Evolutionary conservation across 176 grass and related monocot genomes (phyloP).

Genomic region (Pontederia crassipes): DNA sequence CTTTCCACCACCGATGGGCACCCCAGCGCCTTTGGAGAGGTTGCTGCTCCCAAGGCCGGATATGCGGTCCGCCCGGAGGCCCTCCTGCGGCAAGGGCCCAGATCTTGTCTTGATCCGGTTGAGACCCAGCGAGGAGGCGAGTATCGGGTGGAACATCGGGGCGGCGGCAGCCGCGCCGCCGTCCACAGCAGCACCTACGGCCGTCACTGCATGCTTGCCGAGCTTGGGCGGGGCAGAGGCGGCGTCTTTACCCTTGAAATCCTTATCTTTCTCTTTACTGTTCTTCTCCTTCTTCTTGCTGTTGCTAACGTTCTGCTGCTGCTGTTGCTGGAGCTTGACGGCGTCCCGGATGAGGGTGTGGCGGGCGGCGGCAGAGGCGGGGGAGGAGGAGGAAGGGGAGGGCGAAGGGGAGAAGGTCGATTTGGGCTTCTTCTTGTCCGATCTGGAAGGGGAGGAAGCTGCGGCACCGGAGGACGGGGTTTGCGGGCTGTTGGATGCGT

Average conservation of each 20-base stretch:
- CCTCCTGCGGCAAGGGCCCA: conserved; percentile 93
- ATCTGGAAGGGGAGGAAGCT: conserved; percentile 21
- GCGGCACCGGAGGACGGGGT: conserved; percentile 40
- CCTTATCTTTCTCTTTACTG: conserved; percentile 13
- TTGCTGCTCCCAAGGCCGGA: conserved; percentile 70
- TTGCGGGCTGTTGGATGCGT: conserved; percentile 87
- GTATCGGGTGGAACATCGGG: conserved; percentile 56
- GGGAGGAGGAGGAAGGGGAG: neutral
- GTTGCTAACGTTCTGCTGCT: neutral
- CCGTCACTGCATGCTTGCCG: conserved; percentile 24
- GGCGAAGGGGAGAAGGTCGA: neutral
- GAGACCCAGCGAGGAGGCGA: conserved; percentile 93
- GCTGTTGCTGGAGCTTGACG: conserved; percentile 11
- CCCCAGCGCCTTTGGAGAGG: conserved; percentile 35
- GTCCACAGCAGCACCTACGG: conserved; percentile 12
- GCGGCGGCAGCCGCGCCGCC: neutral
- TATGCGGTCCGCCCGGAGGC: conserved; percentile 34
- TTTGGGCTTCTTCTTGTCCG: conserved; percentile 17
- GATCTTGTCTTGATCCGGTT: conserved; percentile 99
- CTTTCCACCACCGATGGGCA: neutral
- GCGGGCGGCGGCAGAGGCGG: neutral
- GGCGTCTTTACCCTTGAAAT: conserved; percentile 14
- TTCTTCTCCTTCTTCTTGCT: conserved; percentile 6
- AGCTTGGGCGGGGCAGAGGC: conserved; percentile 10
- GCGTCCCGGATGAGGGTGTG: conserved; percentile 12